Evolutionary conservation across 225 moss, liverwort and hornwort species (phyloP).

Genomic region (Sphagnum tenellum): DNA sequence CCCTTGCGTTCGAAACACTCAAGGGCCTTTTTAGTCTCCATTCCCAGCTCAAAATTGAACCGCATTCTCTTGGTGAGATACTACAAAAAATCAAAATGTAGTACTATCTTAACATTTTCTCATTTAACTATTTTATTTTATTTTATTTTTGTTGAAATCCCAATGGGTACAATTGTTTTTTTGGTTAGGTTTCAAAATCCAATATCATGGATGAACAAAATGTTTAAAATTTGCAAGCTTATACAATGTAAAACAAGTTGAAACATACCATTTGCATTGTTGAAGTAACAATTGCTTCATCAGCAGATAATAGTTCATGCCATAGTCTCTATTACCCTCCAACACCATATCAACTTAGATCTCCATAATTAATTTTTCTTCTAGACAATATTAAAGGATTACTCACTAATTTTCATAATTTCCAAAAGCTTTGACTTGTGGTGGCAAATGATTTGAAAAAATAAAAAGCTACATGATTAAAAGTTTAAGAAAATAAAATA

Average conservation of each 20-base stretch:
- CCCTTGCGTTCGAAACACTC: conserved; percentile 32
- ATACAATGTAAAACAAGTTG: not conserved
- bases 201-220: conserved; percentile 1
- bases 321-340: too few relatives aligned
- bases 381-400: not conserved
- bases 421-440: too few relatives aligned
- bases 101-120: too few relatives aligned
- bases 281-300: too few relatives aligned
- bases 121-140: too few relatives aligned
- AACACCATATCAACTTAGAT: too few relatives aligned
- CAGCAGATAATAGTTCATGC: too few relatives aligned
- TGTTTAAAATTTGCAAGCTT: conserved; percentile 15
- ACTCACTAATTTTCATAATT: not conserved
- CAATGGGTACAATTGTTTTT: not conserved
- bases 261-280: not conserved
- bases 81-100: not conserved
- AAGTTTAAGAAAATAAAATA: not conserved
- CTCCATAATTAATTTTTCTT: not conserved
- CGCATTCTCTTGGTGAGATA: conserved; percentile 28
- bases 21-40: conserved; percentile 8
- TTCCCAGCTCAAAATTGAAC: conserved; percentile 9
- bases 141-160: too few relatives aligned
- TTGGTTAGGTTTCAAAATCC: too few relatives aligned
- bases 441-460: not conserved
- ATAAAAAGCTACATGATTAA: not conserved